Evolutionary conservation across 495 filamentous ascomycete species (phyloP), one percentile per base, ranked within the genome.

Genomic region (Aspergillus taichungensis): DNA sequence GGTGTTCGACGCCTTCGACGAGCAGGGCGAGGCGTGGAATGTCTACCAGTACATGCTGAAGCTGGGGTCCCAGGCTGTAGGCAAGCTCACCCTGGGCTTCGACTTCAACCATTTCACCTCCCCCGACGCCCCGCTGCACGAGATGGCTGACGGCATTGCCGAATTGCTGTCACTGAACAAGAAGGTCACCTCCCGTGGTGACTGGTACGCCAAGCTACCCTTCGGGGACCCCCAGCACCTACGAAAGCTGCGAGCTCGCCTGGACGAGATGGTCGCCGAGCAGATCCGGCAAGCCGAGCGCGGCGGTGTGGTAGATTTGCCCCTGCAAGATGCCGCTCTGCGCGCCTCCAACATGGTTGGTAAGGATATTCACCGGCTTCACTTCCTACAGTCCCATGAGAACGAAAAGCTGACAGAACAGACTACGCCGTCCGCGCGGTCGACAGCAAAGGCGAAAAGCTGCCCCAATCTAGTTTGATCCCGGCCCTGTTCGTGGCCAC

Each of bases 11-110:
- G 63, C 68, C 37, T 53, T 80, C 7, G 73, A 76, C 46, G 45
- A 64, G 30, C 52, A 60, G 11, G 69, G 52, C 0, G 64, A 74
- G 43, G 66, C 76, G 0, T 79, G 64, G 63, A 80, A 80, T 51
- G 75, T 74, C 7, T 82, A 80, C 43, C 72, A 69, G 32, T 79
- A 74, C 40, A 80, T 79, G 74, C 49, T 80, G 11, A 80, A 82
- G 57, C 63, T 82, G 0, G 75, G 61, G 5, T 69, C 73, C 0
- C 73, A 76, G 37, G 63, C 69, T 4, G 69, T 80, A 9, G 69
- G 72, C n/a, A 75, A 75, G 52, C 47, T 82, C 5, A 64, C 64
- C 0, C 62, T 80, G 0, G 72, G 70, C 2, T 44, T 68, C 46
- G 74, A 80, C 54, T 69, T 78, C 14, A 34, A 71, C 30, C 77